Evolutionary conservation across 345 rosid genomes (phyloP).

Genomic region (Balakata baccata): DNA sequence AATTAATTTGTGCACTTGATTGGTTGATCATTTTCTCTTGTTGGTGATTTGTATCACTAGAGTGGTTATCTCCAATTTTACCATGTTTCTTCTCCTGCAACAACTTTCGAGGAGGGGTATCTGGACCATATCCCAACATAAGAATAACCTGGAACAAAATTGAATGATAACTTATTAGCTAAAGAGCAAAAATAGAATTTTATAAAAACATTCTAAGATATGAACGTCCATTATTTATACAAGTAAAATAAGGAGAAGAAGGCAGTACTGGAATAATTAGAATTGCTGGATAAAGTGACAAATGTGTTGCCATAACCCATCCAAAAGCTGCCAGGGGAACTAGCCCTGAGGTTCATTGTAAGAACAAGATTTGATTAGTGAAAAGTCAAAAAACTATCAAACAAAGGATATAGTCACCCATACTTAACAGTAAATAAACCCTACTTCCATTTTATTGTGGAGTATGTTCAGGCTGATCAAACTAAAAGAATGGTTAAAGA

Average conservation of each 20-base stretch:
- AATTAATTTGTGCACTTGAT: constrained; percentile 30
- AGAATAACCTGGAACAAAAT: constrained; percentile 55
- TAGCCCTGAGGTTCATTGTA: constrained; percentile 47
- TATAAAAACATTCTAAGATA: neutral
- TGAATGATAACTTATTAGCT: constrained; percentile 3
- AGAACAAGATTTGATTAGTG: constrained; percentile 3
- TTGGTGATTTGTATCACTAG: constrained; percentile 23
- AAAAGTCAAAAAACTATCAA: neutral
- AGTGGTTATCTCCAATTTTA: constrained; percentile 30
- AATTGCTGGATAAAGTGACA: constrained; percentile 79
- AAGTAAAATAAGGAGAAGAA: constrained; percentile 3
- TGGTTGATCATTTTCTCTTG: constrained; percentile 21
- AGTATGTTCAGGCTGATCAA: neutral
- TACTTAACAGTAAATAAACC: neutral
- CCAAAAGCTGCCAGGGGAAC: constrained; percentile 90
- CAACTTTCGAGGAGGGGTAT: constrained; percentile 78
- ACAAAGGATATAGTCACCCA: neutral
- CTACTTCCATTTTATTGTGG: neutral
- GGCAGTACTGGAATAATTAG: constrained; percentile 70
- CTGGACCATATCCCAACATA: constrained; percentile 73
- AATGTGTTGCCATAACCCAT: constrained; percentile 82
- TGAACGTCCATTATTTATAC: constrained; percentile 8
- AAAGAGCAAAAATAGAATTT: neutral
- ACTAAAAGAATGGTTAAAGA: neutral
- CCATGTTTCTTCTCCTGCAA: constrained; percentile 37